Evolutionary conservation across 108 stramenopile species (phyloP), one percentile per base, ranked within the genome.

Genomic region (Fragilaria crotonensis): DNA sequence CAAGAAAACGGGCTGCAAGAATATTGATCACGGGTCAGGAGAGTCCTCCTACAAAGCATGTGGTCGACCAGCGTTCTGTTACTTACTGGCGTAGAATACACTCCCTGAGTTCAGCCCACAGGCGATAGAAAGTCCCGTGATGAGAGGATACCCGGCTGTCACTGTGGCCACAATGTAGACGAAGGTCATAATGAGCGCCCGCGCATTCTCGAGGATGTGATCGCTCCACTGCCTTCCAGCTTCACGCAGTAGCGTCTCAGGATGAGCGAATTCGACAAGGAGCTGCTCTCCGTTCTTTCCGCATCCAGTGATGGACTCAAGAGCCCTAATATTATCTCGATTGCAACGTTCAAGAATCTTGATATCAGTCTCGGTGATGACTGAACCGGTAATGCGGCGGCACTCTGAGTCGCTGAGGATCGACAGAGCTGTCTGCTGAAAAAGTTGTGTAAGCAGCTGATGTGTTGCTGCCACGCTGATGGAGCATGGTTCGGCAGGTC

Each of bases 401-500:
- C 62, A 82, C 25, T 63, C 30, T 9, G 60, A 49, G 57, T 87
- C 78, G 49, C 70, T 70, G 33, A 82, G 55, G 45, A 87, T 69
- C 0, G 73, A 52, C 22, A 81, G 53, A 30, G 64, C 59, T 4
- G 82, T 72, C 45, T 81, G 77, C 54, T 78, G 54, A 26, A 83
- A 72, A 9, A 87, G 55, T 45, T 80, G 75, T 19, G 86, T 87
- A 50, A 87, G 54, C 3, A 87, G 67, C 46, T 81, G 80, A 25
- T 87, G 86, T 1, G 82, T 87, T 17, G 80, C 81, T 32, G 57
- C 82, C 22, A 87, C 85, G 36, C 71, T 60, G 4, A 87, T 59
- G 0, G 79, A 83, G 65, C 85, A 83, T 5, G 85, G 85, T 60
- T 87, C 85, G 23, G 85, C 85, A 14, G 85, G 81, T 11, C 81